Conservation (phyloP, 805 yeast genomes). For the Cyberlindnera mrakii region DNA sequence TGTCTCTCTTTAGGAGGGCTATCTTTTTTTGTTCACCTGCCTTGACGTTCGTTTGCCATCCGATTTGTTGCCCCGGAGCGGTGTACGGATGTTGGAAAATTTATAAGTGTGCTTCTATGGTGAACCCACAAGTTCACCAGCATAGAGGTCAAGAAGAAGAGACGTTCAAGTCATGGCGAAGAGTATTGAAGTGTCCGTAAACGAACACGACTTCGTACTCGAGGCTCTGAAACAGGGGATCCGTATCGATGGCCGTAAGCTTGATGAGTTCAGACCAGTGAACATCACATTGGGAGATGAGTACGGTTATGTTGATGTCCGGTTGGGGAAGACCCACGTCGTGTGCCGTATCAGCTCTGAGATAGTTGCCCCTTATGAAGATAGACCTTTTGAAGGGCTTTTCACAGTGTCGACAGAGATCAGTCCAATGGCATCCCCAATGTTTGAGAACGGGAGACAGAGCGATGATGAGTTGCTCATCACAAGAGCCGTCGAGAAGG, state of each 20-base stretch:
- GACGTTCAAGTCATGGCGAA: conserved; percentile 43
- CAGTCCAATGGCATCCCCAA: conserved; percentile 83
- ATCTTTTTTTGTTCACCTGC: background rate
- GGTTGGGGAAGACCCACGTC: conserved; percentile 69
- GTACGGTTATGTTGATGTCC: conserved; percentile 76
- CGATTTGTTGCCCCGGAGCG: background rate
- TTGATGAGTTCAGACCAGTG: conserved; percentile 60
- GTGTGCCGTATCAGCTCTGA: conserved; percentile 70
- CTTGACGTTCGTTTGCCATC: background rate
- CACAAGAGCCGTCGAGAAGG: conserved; percentile 81
- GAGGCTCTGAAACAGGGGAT: conserved; percentile 56
- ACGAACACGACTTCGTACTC: conserved; percentile 56
- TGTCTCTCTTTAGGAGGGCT: background rate
- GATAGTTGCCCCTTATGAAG: conserved; percentile 76
- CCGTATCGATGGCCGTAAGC: conserved; percentile 64
- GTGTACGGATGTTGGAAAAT: conserved; percentile 6
- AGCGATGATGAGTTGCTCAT: conserved; percentile 80
- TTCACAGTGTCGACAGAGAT: conserved; percentile 82
- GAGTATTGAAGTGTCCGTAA: conserved; percentile 53
- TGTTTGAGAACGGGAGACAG: conserved; percentile 65
- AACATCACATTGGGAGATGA: conserved; percentile 61
- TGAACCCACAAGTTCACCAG: background rate
- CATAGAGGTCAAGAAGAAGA: background rate
- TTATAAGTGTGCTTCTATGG: too few species aligned
- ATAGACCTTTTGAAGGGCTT: conserved; percentile 89